Conservation (phyloP, 2,329 filamentous ascomycete genomes). For the Colletotrichum liriopes region DNA sequence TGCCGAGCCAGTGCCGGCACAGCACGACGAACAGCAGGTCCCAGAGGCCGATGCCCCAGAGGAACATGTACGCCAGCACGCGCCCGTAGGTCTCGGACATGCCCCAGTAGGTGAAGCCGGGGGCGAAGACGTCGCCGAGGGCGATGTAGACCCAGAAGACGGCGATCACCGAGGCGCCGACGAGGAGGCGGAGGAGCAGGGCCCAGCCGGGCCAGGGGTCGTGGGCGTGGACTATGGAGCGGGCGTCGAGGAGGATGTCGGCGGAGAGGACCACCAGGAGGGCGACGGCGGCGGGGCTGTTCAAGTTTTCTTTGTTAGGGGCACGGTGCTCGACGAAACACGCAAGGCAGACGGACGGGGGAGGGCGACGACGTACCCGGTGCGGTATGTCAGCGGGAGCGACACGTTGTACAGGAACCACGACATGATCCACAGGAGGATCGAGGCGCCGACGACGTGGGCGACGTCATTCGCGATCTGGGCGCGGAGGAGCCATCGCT, state of each 20-base stretch:
- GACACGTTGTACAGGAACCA: conserved; percentile 51
- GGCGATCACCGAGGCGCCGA: conserved; percentile 53
- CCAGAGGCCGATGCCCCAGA: conserved; percentile 49
- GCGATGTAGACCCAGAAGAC: conserved; percentile 55
- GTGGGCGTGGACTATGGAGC: conserved; percentile 52
- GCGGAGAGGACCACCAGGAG: conserved; percentile 51
- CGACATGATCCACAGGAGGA: conserved; percentile 52
- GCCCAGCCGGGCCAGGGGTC: conserved; percentile 52
- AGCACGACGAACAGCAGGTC: conserved; percentile 31
- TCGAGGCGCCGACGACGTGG: conserved; percentile 51
- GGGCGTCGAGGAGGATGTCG: conserved; percentile 56
- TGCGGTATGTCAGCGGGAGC: conserved; percentile 39
- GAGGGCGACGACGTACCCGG: conserved; percentile 30
- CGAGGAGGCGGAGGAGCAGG: conserved; percentile 50
- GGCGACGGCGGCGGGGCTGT: conserved; percentile 50
- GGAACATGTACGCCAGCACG: conserved; percentile 54
- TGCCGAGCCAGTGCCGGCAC: conserved; percentile 35
- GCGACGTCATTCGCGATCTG: conserved; percentile 50
- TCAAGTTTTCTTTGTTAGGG: conserved; percentile 2
- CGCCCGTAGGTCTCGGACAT: conserved; percentile 49
- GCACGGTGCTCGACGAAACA: not conserved
- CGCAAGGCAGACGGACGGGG: not conserved
- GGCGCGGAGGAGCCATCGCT: conserved; percentile 42
- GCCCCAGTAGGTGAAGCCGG: conserved; percentile 56
- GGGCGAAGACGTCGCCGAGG: conserved; percentile 55